Evolutionary conservation across 441 rosid genomes (phyloP).

Genomic region (Bocquillonia castaneifolia): DNA sequence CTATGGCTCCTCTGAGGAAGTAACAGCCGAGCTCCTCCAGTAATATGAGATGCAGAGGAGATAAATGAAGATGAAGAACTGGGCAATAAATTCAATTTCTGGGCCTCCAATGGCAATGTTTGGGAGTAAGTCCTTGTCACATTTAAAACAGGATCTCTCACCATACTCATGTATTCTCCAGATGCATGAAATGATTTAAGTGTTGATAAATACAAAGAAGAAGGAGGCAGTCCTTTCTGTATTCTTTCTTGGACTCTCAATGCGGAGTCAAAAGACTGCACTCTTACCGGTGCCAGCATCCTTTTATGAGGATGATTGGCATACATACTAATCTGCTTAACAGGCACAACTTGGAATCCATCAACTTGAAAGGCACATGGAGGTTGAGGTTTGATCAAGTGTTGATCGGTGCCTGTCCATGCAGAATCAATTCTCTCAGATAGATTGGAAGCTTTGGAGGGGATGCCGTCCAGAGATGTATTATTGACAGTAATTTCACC

Average conservation of each 20-base stretch:
- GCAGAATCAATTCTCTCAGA: slow-evolving; percentile 92
- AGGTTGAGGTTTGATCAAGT: slow-evolving; percentile 30
- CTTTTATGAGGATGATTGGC: slow-evolving; percentile 42
- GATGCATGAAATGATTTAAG: slow-evolving; percentile 83
- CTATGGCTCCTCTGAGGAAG: slow-evolving; percentile 46
- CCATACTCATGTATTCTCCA: slow-evolving; percentile 75
- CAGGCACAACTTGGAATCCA: slow-evolving; percentile 28
- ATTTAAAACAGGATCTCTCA: slow-evolving; percentile 71
- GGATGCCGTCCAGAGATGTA: slow-evolving; percentile 19
- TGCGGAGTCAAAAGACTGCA: slow-evolving; percentile 86
- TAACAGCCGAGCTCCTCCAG: slow-evolving; percentile 73
- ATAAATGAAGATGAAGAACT: slow-evolving; percentile 47
- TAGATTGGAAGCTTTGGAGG: slow-evolving; percentile 52
- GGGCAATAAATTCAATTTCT: slow-evolving; percentile 52
- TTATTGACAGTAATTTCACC: slow-evolving; percentile 35
- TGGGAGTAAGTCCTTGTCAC: slow-evolving; percentile 57
- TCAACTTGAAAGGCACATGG: slow-evolving; percentile 31
- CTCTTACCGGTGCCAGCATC: slow-evolving; percentile 53
- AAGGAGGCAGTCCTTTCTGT: slow-evolving; percentile 51
- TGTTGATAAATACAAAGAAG: slow-evolving; percentile 52
- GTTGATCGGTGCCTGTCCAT: slow-evolving; percentile 79
- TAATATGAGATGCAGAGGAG: slow-evolving; percentile 56
- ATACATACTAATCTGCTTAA: slow-evolving; percentile 23
- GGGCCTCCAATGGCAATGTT: slow-evolving; percentile 59
- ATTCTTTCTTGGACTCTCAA: slow-evolving; percentile 61